phyloP scores from a whole-genome alignment of 78 protist species.

The Pigoraptor vietnamica region DNA sequence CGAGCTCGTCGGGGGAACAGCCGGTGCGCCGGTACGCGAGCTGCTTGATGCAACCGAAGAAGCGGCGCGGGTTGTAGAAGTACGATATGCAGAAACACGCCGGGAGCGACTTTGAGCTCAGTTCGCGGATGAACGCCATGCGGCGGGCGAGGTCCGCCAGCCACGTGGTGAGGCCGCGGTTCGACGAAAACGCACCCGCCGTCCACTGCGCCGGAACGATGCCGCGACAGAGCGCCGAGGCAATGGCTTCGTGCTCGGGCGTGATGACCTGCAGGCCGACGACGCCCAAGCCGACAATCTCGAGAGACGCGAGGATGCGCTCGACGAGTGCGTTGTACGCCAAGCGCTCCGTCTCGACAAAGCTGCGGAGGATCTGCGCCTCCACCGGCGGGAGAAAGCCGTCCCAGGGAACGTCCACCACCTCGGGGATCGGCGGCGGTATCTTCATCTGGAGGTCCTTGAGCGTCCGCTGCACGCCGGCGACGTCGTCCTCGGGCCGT shows the following conservation, averaged over 20 bases:
- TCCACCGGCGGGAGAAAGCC: not conserved
- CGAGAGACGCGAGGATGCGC: not conserved
- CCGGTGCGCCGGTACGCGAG: conserved; percentile 51
- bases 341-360: not conserved
- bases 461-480: not conserved
- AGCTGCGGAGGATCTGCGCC: not conserved
- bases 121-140: not conserved
- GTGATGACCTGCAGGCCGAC: not conserved
- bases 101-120: not conserved
- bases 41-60: not conserved
- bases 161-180: not conserved
- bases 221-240: not conserved
- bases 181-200: not conserved
- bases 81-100: not conserved
- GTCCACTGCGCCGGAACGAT: not conserved
- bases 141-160: not conserved
- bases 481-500: not conserved
- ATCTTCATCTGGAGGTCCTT: not conserved
- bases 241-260: not conserved
- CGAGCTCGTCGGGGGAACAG: conserved; percentile 80
- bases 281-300: not conserved
- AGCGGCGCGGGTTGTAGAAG: not conserved
- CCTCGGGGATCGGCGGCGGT: not conserved
- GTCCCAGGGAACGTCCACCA: not conserved
- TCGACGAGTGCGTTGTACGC: not conserved